phyloP scores from a whole-genome alignment of 305 asterid species.

The Solanum hybrid region DNA sequence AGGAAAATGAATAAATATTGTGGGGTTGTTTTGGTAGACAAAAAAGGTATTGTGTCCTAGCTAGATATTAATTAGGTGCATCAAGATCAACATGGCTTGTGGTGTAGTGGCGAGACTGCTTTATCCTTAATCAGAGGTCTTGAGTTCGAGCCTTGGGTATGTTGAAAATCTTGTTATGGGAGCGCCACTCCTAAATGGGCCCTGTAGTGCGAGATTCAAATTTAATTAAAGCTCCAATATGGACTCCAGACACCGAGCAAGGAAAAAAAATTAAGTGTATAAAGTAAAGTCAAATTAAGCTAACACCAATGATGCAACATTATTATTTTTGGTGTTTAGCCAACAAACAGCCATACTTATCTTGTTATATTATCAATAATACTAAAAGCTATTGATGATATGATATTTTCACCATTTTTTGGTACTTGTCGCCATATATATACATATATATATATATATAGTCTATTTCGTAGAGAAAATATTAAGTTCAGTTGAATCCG shows the following conservation, averaged over 20 bases:
- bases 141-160: no score
- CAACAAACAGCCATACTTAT: not conserved
- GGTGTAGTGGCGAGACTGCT: no score
- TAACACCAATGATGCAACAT: not conserved
- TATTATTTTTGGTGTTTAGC: not conserved
- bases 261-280: not conserved
- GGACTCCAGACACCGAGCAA: not conserved
- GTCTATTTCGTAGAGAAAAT: not conserved
- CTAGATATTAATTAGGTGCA: not conserved
- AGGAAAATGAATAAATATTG: not conserved
- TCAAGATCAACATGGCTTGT: not conserved
- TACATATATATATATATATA: not conserved
- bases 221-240: no score
- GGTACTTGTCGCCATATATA: not conserved
- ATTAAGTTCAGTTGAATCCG: not conserved
- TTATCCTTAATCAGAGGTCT: no score
- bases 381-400: not conserved
- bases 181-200: not conserved
- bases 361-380: not conserved
- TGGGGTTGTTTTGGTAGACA: slow-evolving; percentile 2
- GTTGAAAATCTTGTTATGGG: not conserved
- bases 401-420: not conserved
- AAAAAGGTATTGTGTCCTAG: not conserved
- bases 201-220: accelerated
- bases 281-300: not conserved